Evolutionary conservation across 352 stramenopile species (phyloP).

Genomic region (Saprolegnia diclina): DNA sequence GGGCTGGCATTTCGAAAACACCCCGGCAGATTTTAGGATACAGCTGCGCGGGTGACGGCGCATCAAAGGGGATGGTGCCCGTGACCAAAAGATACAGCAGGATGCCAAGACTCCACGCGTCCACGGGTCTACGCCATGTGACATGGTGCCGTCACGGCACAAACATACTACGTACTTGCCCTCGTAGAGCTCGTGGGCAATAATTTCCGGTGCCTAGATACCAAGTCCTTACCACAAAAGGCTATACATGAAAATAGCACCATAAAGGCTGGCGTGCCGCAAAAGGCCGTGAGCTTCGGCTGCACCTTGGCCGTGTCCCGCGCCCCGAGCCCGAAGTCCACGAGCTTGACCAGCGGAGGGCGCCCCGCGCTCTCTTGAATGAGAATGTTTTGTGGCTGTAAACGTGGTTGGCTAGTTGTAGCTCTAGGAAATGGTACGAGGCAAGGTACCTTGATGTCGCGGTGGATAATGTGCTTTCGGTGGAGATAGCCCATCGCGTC

Average conservation of each 20-base stretch:
- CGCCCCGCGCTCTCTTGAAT: not conserved
- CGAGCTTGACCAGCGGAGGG: conserved; percentile 7
- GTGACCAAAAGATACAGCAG: conserved; percentile 23
- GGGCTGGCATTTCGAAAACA: conserved; percentile 3
- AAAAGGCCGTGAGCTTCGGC: conserved; percentile 23
- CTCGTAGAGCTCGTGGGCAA: conserved; percentile 22
- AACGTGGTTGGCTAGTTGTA: not conserved
- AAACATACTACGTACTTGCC: conserved; percentile 20
- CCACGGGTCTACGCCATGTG: conserved; percentile 11
- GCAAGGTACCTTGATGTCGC: conserved; percentile 23
- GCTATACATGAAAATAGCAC: not conserved
- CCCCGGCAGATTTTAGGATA: conserved; percentile 18
- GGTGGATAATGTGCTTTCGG: conserved; percentile 23
- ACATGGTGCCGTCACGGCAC: not conserved
- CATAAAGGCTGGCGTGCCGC: conserved; percentile 25
- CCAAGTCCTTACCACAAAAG: not conserved
- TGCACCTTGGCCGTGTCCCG: not conserved
- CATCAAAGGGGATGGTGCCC: conserved; percentile 22
- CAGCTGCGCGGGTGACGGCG: conserved; percentile 2
- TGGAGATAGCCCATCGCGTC: conserved; percentile 25
- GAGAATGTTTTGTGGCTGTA: conserved; percentile 22
- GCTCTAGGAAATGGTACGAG: not conserved
- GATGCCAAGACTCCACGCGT: conserved; percentile 24
- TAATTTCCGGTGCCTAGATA: conserved; percentile 25
- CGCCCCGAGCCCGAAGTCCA: conserved; percentile 23